Conservation (phyloP, 75 land plant genomes). For the Pseudotsuga menziesii region DNA sequence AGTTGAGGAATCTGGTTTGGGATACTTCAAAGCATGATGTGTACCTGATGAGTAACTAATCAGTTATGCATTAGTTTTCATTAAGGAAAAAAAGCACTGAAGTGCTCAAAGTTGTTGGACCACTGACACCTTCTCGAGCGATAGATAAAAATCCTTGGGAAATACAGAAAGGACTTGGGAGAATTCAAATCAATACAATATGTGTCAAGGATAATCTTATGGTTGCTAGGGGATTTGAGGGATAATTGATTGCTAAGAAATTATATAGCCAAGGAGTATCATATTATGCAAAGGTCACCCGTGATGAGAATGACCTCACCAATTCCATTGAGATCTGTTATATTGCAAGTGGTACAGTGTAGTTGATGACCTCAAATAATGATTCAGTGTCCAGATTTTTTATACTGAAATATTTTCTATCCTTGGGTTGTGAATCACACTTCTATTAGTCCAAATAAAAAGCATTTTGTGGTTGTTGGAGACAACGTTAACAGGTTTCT, state of each 20-base stretch:
- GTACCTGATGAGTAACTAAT: slow-evolving; percentile 23
- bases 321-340: slow-evolving; percentile 78
- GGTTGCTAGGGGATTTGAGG: too few relatives aligned
- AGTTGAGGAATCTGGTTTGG: slow-evolving; percentile 30
- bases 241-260: too few relatives aligned
- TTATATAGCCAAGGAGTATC: slow-evolving; percentile 48
- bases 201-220: too few relatives aligned
- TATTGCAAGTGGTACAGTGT: slow-evolving; percentile 35
- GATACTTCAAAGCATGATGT: slow-evolving; percentile 24
- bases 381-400: slow-evolving; percentile 45
- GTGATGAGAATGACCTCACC: slow-evolving; percentile 95
- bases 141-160: not conserved
- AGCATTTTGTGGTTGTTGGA: slow-evolving; percentile 81
- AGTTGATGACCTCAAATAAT: slow-evolving; percentile 42
- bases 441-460: slow-evolving; percentile 79
- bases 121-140: slow-evolving; percentile 10
- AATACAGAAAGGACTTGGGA: too few relatives aligned
- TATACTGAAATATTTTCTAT: slow-evolving; percentile 33
- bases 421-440: slow-evolving; percentile 57
- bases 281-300: slow-evolving; percentile 75
- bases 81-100: slow-evolving; percentile 10
- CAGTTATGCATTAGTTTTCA: slow-evolving; percentile 21
- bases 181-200: too few relatives aligned
- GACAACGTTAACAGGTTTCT: slow-evolving; percentile 77
- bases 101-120: slow-evolving; percentile 19